A percentile compares a stretch with the other conserved stretches of the same genome.
Evolutionary conservation across 2,329 filamentous ascomycete genomes (phyloP).

Genomic region (Chalaropsis thielavioides): DNA sequence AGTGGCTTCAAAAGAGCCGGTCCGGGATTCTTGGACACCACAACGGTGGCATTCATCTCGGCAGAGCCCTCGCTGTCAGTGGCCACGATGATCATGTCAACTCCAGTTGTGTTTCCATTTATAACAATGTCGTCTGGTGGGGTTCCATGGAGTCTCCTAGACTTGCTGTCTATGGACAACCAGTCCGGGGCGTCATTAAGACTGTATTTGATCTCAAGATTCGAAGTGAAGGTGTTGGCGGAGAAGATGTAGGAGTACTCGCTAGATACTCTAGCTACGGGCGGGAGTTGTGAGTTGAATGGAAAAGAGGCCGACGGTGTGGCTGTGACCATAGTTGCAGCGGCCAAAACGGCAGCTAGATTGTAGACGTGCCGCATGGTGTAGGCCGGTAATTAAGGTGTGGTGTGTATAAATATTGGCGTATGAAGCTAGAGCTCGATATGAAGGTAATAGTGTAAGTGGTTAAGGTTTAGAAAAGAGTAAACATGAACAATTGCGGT

Average conservation of each 20-base stretch:
- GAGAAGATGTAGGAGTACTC: slow-evolving; percentile 60
- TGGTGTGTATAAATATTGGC: background rate
- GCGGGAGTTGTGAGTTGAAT: slow-evolving; percentile 71
- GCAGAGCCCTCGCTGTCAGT: slow-evolving; percentile 50
- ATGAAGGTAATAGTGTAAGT: background rate
- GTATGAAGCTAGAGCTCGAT: background rate
- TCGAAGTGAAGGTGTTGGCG: slow-evolving; percentile 55
- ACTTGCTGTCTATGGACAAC: slow-evolving; percentile 54
- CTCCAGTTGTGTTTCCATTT: slow-evolving; percentile 39
- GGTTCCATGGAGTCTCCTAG: slow-evolving; percentile 55
- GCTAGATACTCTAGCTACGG: slow-evolving; percentile 54
- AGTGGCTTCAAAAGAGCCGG: slow-evolving; percentile 44
- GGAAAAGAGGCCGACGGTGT: slow-evolving; percentile 46
- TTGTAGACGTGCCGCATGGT: slow-evolving; percentile 16
- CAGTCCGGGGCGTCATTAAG: slow-evolving; percentile 52
- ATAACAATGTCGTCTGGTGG: slow-evolving; percentile 40
- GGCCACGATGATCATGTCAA: slow-evolving; percentile 53
- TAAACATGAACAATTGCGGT: background rate
- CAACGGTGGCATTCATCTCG: slow-evolving; percentile 51
- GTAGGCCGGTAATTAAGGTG: background rate
- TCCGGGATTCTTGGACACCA: slow-evolving; percentile 46
- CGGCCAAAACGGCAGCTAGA: slow-evolving; percentile 21
- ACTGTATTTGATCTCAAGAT: slow-evolving; percentile 47
- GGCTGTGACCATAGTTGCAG: slow-evolving; percentile 25
- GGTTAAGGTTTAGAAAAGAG: background rate